Evolutionary conservation across 2,329 filamentous ascomycete species (phyloP), one percentile per base, ranked within the genome.

Genomic region (Thielaviopsis ethacetica): DNA sequence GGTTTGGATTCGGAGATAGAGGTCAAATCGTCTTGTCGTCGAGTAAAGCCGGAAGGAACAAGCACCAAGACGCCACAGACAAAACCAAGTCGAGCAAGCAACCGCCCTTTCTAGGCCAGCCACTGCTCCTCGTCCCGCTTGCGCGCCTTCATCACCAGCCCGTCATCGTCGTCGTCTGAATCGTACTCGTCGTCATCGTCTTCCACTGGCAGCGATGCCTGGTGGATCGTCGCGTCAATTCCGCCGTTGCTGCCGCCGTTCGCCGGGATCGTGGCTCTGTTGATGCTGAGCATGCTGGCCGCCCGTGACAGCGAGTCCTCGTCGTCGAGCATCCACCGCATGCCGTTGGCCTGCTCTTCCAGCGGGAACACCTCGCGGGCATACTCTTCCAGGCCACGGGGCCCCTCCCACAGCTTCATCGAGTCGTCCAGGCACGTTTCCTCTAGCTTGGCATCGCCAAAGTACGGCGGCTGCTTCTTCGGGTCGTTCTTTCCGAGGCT

Each of bases 341-440:
- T 73, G 5, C 91, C 91, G 68, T 97, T 97, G 34, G 90, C 89
- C 65, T 91, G 86, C 72, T 98, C 93, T 70, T 98, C 93, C 13
- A 96, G 79, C 0, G 89, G 88, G 66, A 97, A 97, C 27, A 94
- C 90, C 69, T 97, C 93, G 54, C 87, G 79, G 1, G 91, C 91
- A 69, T 97, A 98, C 71, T 97, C 93, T 68, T 96, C 90, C 65
- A 97, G 79, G 30, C 88, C 87, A 58, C 93, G 79, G 64, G 89
- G 89, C 3, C 90, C 93, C 68, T 95, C 88, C 93, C 93, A 97
- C 24, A 98, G 74, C 65, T 85, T 79, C 62, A 91, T 75, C 0
- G 91, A 88, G 64, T 89, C 83, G 9, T 79, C 77, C 0, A 90
- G 89, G 63, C 86, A 86, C 63, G 78, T 81, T 1, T 71, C 70